Evolutionary conservation across 768 basidiomycete species (phyloP).

Genomic region (Podaxis mareebaensis): DNA sequence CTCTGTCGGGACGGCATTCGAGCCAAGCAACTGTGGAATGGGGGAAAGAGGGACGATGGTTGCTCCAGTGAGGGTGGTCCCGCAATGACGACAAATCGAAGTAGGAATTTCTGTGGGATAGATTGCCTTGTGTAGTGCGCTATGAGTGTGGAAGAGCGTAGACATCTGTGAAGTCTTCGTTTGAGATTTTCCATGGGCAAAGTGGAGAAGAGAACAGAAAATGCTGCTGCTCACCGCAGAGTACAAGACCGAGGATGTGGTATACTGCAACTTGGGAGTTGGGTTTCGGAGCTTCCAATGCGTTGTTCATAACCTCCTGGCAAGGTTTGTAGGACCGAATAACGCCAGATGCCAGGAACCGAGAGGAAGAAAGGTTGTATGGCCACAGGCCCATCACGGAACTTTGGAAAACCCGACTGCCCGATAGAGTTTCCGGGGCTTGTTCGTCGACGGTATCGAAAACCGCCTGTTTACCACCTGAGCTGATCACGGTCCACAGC

Average conservation of each 20-base stretch:
- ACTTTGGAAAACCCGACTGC: conserved; percentile 15
- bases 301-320: conserved; percentile 3
- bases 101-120: not conserved
- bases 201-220: not conserved
- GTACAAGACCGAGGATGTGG: not conserved
- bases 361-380: conserved; percentile 8
- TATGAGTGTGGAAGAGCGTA: not conserved
- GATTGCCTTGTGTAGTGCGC: not conserved
- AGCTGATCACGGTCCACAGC: not conserved
- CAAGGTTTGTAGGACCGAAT: conserved; percentile 7
- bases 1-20: conserved; percentile 16
- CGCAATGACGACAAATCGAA: conserved; percentile 14
- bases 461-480: not conserved
- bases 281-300: conserved; percentile 6
- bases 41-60: conserved; percentile 17
- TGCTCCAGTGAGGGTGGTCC: conserved; percentile 1
- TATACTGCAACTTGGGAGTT: not conserved
- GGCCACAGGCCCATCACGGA: conserved; percentile 16
- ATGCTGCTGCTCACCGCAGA: not conserved
- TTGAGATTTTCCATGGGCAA: not conserved
- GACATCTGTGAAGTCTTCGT: not conserved
- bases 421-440: conserved; percentile 9
- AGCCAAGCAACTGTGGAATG: conserved; percentile 15
- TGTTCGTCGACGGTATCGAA: not conserved
- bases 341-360: conserved; percentile 9